Evolutionary conservation across 2,329 filamentous ascomycete genomes (phyloP), one percentile per base, ranked within the genome.

Genomic region (Colletotrichum sp.): DNA sequence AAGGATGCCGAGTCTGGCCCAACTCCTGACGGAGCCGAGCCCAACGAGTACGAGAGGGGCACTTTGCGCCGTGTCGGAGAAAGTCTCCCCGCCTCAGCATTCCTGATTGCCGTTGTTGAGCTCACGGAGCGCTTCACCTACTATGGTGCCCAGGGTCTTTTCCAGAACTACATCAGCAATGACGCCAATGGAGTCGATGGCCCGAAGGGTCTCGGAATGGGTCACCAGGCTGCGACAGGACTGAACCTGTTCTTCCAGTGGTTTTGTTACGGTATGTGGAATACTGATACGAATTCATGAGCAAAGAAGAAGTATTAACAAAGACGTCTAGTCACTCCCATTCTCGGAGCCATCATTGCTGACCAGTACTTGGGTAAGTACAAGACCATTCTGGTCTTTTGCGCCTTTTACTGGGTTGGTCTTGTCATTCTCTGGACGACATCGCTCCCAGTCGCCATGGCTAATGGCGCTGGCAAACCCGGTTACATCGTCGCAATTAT

Each of bases 331-430:
- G 83, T 86, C 8, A 86, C 85, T 0, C 85, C 85, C 12, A 86
- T 87, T 70, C 78, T 89, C 71, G 90, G 90, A 80, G 90, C 89
- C 79, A 90, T 90, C 80, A 85, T 91, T 68, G 89, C 89, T 12
- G 86, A 92, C 79, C 88, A 90, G 80, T 91, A 91, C 76, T 86
- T 91, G 32, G 91, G 91, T 69, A 90, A 90, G 80, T 92, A 90
- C 85, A 91, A 90, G 84, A 91, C 91, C n/a, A 92, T 92, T 76
- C 84, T 90, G 75, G 80, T 89, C 78, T 92, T 92, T 79, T 89
- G 89, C 75, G 79, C 86, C 63, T 83, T 93, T 76, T 93, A 93
- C 84, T 87, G 91, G 81, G 75, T 90, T 21, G 91, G 91, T 60
- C 87, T 92, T 34, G 81, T 90, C 30, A 85, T 92, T 68, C 84